Conservation (phyloP, 768 basidiomycete species). For the Lactarius sp. region DNA sequence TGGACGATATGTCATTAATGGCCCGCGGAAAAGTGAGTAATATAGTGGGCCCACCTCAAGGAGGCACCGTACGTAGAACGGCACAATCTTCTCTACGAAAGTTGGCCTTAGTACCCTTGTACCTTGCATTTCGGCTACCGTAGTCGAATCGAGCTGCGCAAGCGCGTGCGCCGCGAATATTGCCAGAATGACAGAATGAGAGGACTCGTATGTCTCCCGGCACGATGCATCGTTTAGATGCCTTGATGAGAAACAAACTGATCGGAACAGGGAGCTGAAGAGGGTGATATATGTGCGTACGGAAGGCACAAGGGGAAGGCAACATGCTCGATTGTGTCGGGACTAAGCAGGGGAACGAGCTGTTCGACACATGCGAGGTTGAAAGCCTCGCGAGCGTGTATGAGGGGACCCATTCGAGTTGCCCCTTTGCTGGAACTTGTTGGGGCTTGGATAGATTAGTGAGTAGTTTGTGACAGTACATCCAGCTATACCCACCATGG, state of each 20-base stretch:
- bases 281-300: constrained; percentile 39
- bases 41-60: constrained; percentile 50
- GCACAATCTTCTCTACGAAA: constrained; percentile 56
- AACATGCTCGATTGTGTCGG: constrained; percentile 46
- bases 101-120: constrained; percentile 12
- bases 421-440: constrained; percentile 5
- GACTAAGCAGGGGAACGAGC: constrained; percentile 56
- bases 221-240: constrained; percentile 53
- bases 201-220: constrained; percentile 79
- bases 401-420: background rate
- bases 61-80: constrained; percentile 68
- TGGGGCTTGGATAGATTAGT: background rate
- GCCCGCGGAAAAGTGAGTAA: background rate
- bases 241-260: constrained; percentile 34
- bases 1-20: background rate
- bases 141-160: constrained; percentile 16
- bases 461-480: background rate
- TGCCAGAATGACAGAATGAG: constrained; percentile 78
- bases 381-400: constrained; percentile 41
- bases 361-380: constrained; percentile 74
- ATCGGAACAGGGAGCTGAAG: constrained; percentile 10
- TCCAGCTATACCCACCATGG: constrained; percentile 3
- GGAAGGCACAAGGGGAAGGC: constrained; percentile 62
- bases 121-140: constrained; percentile 8
- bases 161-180: constrained; percentile 62